phyloP scores from a whole-genome alignment of 2,329 filamentous ascomycete genomes.

The Colletotrichum tabaci region DNA sequence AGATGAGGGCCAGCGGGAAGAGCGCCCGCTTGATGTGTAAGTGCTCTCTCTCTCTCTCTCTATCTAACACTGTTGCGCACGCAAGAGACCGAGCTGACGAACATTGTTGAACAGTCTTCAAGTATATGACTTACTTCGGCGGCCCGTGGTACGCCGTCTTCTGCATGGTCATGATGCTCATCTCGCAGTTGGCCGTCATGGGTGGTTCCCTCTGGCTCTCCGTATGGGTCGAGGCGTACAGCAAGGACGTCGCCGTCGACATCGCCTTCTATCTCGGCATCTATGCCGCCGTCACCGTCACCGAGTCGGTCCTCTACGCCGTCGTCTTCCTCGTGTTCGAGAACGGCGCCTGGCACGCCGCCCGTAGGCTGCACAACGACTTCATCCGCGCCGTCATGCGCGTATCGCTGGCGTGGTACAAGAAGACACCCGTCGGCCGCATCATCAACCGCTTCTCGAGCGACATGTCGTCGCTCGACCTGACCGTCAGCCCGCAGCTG shows the following conservation, averaged over 20 bases:
- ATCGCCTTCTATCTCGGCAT: slow-evolving; percentile 68
- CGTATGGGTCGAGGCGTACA: slow-evolving; percentile 68
- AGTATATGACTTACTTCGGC: slow-evolving; percentile 68
- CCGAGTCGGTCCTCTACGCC: slow-evolving; percentile 60
- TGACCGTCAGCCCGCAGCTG: slow-evolving; percentile 61
- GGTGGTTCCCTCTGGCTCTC: slow-evolving; percentile 65
- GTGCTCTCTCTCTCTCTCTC: slow-evolving; percentile 38
- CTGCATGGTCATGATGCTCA: slow-evolving; percentile 56
- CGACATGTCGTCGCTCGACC: slow-evolving; percentile 71
- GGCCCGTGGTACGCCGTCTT: slow-evolving; percentile 59
- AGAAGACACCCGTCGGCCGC: slow-evolving; percentile 66
- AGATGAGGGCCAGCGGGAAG: slow-evolving; percentile 62
- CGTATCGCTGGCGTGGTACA: slow-evolving; percentile 71
- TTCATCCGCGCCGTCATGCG: slow-evolving; percentile 67
- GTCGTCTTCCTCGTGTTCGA: slow-evolving; percentile 64
- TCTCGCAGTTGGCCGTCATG: slow-evolving; percentile 60
- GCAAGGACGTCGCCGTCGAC: slow-evolving; percentile 58
- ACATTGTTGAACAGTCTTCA: slow-evolving; percentile 53
- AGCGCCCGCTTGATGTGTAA: slow-evolving; percentile 61
- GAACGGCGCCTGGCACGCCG: slow-evolving; percentile 71
- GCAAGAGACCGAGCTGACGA: slow-evolving; percentile 36
- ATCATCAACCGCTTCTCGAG: slow-evolving; percentile 70
- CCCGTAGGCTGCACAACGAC: slow-evolving; percentile 65
- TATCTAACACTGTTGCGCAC: no score
- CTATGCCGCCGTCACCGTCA: slow-evolving; percentile 62